Conservation (phyloP, 441 rosid species). For the Populus hybrid region DNA sequence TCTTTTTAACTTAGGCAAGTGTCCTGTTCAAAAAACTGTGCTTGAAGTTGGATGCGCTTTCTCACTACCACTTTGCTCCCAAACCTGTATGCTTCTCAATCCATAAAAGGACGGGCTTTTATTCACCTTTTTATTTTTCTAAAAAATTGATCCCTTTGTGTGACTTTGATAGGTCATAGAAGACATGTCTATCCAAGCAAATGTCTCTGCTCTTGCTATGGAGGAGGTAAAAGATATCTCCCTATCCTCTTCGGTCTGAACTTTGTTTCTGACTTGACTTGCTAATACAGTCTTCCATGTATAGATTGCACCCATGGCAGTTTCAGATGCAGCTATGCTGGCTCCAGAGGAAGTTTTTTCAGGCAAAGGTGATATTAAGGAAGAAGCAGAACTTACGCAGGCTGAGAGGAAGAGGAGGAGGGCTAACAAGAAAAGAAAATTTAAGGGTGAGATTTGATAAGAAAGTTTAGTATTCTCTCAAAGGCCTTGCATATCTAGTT, state of each 20-base stretch:
- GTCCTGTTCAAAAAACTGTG: slow-evolving; percentile 70
- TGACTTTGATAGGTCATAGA: slow-evolving; percentile 60
- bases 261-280: slow-evolving; percentile 12
- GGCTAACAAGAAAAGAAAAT: slow-evolving; percentile 90
- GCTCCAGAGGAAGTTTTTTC: slow-evolving; percentile 91
- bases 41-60: slow-evolving; percentile 91
- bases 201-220: slow-evolving; percentile 94
- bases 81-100: slow-evolving; percentile 68
- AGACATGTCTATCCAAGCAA: slow-evolving; percentile 80
- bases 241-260: neutral
- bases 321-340: slow-evolving; percentile 95
- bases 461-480: neutral
- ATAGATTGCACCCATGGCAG: slow-evolving; percentile 90
- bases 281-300: slow-evolving; percentile 24
- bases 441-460: slow-evolving; percentile 49
- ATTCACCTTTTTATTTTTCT: slow-evolving; percentile 22
- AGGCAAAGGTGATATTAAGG: slow-evolving; percentile 83
- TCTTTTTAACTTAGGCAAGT: slow-evolving; percentile 55
- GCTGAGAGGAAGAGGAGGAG: slow-evolving; percentile 90
- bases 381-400: slow-evolving; percentile 74
- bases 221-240: slow-evolving; percentile 63
- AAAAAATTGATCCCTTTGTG: slow-evolving; percentile 24
- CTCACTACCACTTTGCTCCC: slow-evolving; percentile 95
- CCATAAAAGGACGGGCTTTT: slow-evolving; percentile 6
- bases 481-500: neutral